Evolutionary conservation across 2,329 filamentous ascomycete genomes (phyloP), one percentile per base, ranked within the genome.

Genomic region (Sarocladium strictum): DNA sequence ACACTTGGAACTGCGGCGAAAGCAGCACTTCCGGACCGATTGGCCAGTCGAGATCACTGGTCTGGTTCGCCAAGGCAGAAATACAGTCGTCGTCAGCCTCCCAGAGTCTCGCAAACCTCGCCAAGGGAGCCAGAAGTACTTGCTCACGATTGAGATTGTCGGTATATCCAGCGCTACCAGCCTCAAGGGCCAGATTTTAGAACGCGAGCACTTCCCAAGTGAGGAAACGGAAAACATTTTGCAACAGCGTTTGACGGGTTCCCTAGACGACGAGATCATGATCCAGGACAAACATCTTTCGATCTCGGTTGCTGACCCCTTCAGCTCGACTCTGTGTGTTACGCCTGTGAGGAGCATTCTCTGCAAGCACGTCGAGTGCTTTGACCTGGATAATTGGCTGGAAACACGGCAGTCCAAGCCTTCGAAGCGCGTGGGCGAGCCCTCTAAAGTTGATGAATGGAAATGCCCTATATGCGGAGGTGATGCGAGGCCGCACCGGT

Each of bases 301-400:
- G 4, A 56, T 91, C 54, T 78, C 84, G 57, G 70, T 91, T 14
- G 73, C 82, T 0, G 86, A 90, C 65, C 85, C 87, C 0, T 89
- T 88, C 63, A 86, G 75, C 55, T 73, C 79, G 1, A 71, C 64
- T 12, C 77, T 94, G 11, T 91, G 88, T 65, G 73, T 80, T 4
- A 76, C 79, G 0, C 93, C 94, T 1, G 89, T 86, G 2, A 85
- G 92, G 26, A 85, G 90, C 24, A 72, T 63, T 7, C 62, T 68
- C 2, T 99, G 94, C 67, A 73, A 74, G 23, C 93, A 99, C 65
- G 74, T 86, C 33, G 90, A 97, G 65, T 96, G 91, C 65, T 97
- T 97, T 65, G 93, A 97, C 66, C 81, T 97, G 7, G 80, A 87
- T 19, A 92, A 82, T 1, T 97, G 90, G 74, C 78, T 99, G 9